These are phyloP conservation scores for Peribolospora baueri DNA, from an alignment of 768 basidiomycete genomes.

Conservation along the genomic window DNA sequence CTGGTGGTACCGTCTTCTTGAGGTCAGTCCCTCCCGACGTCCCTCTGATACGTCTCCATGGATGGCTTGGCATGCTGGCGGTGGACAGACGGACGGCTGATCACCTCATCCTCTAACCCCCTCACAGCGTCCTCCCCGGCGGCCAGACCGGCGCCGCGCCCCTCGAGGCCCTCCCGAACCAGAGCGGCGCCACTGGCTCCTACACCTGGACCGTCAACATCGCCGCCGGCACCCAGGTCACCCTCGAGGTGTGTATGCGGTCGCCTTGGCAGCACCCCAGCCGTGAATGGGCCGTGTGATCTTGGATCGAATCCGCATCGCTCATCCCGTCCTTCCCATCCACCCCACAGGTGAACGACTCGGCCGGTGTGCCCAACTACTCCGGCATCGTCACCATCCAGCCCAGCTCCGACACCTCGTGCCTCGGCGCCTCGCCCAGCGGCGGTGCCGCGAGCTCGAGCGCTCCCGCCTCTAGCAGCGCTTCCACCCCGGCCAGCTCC, in stretches of 20 bases:
- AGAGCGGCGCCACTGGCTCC: constrained; percentile 2
- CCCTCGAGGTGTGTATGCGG: not conserved
- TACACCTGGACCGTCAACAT: constrained; percentile 13
- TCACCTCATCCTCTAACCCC: not conserved
- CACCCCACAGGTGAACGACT: constrained; percentile 14
- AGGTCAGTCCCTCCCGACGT: no score
- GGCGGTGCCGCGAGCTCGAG: constrained; percentile 2
- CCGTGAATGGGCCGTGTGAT: constrained; percentile 1
- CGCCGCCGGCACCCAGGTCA: constrained; percentile 10
- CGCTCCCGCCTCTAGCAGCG: constrained; percentile 5
- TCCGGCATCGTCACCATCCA: constrained; percentile 12
- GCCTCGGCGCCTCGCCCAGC: constrained; percentile 7
- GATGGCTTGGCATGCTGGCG: no score
- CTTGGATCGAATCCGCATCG: constrained; percentile 10
- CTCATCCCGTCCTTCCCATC: constrained; percentile 9
- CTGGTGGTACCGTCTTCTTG: no score
- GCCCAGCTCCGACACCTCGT: constrained; percentile 12
- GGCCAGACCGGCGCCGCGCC: constrained; percentile 4
- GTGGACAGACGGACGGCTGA: constrained; percentile 2
- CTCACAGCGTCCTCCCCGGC: constrained; percentile 4
- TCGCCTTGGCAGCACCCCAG: constrained; percentile 2
- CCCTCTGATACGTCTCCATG: no score
- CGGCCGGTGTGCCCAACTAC: constrained; percentile 14
- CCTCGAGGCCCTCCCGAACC: constrained; percentile 4
- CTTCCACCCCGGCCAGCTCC: constrained; percentile 5